These are phyloP conservation scores for Starmerella ratchasimensis DNA, from an alignment of 805 yeast genomes.

Conservation along the genomic window DNA sequence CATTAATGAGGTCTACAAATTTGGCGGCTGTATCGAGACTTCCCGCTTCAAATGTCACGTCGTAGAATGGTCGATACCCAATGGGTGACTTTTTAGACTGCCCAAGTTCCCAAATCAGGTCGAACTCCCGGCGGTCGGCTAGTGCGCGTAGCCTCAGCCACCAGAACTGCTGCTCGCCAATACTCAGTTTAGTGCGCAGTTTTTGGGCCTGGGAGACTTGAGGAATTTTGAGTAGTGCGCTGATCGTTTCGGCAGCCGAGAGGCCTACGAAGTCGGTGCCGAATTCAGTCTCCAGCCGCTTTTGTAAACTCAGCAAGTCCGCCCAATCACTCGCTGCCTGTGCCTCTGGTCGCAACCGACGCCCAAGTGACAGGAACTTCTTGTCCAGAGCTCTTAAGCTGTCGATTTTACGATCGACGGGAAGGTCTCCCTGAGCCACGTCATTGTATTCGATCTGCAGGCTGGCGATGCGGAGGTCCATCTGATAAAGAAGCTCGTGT, in stretches of 20 bases:
- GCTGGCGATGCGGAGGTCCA: slow-evolving; percentile 33
- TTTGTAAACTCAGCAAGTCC: slow-evolving; percentile 34
- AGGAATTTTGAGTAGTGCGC: slow-evolving; percentile 32
- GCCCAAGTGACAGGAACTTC: slow-evolving; percentile 27
- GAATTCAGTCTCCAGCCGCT: slow-evolving; percentile 32
- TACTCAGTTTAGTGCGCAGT: slow-evolving; percentile 39
- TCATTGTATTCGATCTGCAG: slow-evolving; percentile 11
- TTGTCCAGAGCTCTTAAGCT: slow-evolving; percentile 22
- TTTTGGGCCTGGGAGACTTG: slow-evolving; percentile 39
- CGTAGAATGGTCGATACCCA: slow-evolving; percentile 53
- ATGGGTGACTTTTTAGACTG: slow-evolving; percentile 47
- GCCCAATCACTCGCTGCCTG: slow-evolving; percentile 34
- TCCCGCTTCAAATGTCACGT: slow-evolving; percentile 39
- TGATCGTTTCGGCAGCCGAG: slow-evolving; percentile 38
- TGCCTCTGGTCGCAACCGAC: slow-evolving; percentile 26
- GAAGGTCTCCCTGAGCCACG: slow-evolving; percentile 17
- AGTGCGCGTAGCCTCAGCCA: slow-evolving; percentile 39
- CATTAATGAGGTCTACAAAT: slow-evolving; percentile 42
- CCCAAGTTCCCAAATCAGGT: slow-evolving; percentile 42
- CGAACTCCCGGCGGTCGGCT: slow-evolving; percentile 38
- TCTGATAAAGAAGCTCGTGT: slow-evolving; percentile 48
- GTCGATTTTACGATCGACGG: slow-evolving; percentile 1
- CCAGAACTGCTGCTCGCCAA: slow-evolving; percentile 45
- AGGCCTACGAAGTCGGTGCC: slow-evolving; percentile 30
- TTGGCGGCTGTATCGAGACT: slow-evolving; percentile 45